Conservation (phyloP, 208 protist genomes). For the Acanthamoeba culbertsoni region DNA sequence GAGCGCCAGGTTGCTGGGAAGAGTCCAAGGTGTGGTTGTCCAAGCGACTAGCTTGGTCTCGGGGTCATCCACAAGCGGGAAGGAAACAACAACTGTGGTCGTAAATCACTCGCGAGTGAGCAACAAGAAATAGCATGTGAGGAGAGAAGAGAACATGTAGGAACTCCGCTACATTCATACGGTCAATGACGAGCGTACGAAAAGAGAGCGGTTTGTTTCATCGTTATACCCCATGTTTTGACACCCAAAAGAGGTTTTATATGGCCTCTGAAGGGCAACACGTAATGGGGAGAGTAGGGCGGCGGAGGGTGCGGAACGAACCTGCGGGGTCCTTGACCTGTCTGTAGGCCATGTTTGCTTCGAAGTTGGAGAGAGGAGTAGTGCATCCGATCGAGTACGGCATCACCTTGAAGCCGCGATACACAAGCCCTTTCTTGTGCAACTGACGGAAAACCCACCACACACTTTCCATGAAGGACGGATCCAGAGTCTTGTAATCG, state of each 20-base stretch:
- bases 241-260: slow-evolving; percentile 29
- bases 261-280: background rate
- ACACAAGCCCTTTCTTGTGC: slow-evolving; percentile 97
- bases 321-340: slow-evolving; percentile 93
- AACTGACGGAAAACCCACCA: slow-evolving; percentile 99
- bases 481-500: slow-evolving; percentile 99
- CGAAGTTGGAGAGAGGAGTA: slow-evolving; percentile 99
- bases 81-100: slow-evolving; percentile 81
- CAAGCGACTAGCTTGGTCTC: slow-evolving; percentile 95
- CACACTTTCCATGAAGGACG: slow-evolving; percentile 99
- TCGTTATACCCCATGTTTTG: slow-evolving; percentile 8
- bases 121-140: background rate
- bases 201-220: background rate
- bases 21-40: slow-evolving; percentile 99
- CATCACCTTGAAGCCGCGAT: slow-evolving; percentile 98
- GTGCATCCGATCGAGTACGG: slow-evolving; percentile 97
- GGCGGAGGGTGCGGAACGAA: background rate
- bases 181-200: background rate
- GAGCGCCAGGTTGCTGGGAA: slow-evolving; percentile 98
- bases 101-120: too few relatives aligned
- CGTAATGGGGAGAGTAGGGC: background rate
- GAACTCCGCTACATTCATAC: background rate
- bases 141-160: background rate
- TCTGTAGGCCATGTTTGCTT: slow-evolving; percentile 98
- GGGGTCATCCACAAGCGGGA: slow-evolving; percentile 89